Evolutionary conservation across 148 eudicot genomes (phyloP), one percentile per base, ranked within the genome.

Genomic region (Cornus suecica): DNA sequence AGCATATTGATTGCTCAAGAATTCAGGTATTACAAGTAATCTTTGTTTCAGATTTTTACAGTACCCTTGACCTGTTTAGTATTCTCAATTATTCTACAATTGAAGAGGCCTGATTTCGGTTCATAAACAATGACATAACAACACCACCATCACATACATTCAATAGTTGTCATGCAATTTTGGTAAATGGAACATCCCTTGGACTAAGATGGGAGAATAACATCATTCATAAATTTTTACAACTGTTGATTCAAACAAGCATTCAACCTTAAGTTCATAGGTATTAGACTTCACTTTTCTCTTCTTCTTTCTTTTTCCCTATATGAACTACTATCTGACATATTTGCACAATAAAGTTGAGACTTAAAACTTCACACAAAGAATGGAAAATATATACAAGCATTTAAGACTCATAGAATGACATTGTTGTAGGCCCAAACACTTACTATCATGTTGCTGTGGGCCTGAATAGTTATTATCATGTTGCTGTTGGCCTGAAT

Each of bases 1-100:
- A 31, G 5, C 83, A 84, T 30, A 76, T 90, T 23, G 85, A 88
- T 73, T 86, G 90, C 51, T 67, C 84, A 10, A 70, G 45, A 32
- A 86, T 90, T 52, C 94, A 90, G 94, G 94, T 88, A 68, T 37
- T 27, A 28, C 45, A 64, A 61, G 5, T 23, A 28, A 42, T 30
- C 6, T 6, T 37, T 42, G 63, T 41, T 25, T 31, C 20, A 31
- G 29, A 42, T 9, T 13, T 16, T 31, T 68, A 29, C 11, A 58
- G 45, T 48, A 14, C 0, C 68, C 7, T 42, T 23, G 5, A 25
- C 45, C 27, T 28, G 23, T 54, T 52, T 51, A 11, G 28, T 67
- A 13, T 26, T 25, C 68, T 61, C 23, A 54, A 31, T 71, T 54
- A 18, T 54, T 54, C 15, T 30, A 8, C 1, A 52, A 34, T 71